These are phyloP conservation scores for Evansstolkia leycettana DNA, from an alignment of 495 filamentous ascomycete genomes.

Conservation along the genomic window DNA sequence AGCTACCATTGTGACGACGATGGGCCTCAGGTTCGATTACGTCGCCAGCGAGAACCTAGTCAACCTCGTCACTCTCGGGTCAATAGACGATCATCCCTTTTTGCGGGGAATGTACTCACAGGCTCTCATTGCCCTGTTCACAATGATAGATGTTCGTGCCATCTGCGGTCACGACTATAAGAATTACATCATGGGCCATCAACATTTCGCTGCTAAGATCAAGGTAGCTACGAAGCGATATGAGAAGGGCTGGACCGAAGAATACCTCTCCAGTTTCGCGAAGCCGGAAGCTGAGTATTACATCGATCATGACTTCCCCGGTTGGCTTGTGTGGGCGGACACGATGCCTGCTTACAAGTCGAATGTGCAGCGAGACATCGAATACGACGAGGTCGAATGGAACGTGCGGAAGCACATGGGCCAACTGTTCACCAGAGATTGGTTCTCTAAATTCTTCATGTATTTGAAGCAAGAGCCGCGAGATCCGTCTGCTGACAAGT, in stretches of 20 bases:
- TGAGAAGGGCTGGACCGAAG: conserved; percentile 64
- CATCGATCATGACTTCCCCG: conserved; percentile 82
- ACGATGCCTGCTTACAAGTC: conserved; percentile 66
- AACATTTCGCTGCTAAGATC: conserved; percentile 62
- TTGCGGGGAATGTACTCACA: conserved; percentile 70
- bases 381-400: conserved; percentile 75
- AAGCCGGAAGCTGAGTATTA: conserved; percentile 74
- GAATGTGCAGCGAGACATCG: conserved; percentile 52
- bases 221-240: conserved; percentile 55
- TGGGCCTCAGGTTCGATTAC: conserved; percentile 79
- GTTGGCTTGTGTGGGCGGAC: conserved; percentile 95
- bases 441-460: conserved; percentile 79
- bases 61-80: conserved; percentile 70
- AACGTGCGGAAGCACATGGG: conserved; percentile 72
- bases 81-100: conserved; percentile 82
- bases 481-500: conserved; percentile 71
- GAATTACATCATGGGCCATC: conserved; percentile 69
- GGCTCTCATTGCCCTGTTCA: conserved; percentile 69
- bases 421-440: conserved; percentile 61
- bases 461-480: conserved; percentile 96
- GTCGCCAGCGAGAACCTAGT: conserved; percentile 72
- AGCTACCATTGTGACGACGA: conserved; percentile 75
- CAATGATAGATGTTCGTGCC: conserved; percentile 71
- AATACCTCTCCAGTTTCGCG: conserved; percentile 68
- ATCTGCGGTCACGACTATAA: conserved; percentile 75